A percentile compares a stretch with the other conserved stretches of the same genome.
Conservation (phyloP, 1,284 basidiomycete species). For the Sporisorium reilianum region DNA sequence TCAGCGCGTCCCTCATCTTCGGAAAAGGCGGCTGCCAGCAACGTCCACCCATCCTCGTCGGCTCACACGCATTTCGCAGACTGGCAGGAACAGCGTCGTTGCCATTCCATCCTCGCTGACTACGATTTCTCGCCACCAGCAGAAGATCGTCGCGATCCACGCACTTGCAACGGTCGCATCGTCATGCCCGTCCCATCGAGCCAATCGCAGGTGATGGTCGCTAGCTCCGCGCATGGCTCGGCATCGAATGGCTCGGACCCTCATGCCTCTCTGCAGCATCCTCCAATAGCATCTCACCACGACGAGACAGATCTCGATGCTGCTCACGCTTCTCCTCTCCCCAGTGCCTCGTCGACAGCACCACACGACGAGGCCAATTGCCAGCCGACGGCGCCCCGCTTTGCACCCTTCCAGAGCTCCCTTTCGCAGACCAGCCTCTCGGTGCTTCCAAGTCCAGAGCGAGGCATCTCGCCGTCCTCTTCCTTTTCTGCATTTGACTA, state of each 20-base stretch:
- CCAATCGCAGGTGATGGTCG: conserved; percentile 15
- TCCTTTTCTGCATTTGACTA: conserved; percentile 32
- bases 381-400: background rate
- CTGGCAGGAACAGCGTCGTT: conserved; percentile 45
- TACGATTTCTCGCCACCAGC: conserved; percentile 27
- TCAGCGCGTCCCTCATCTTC: conserved; percentile 4
- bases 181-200: conserved; percentile 30
- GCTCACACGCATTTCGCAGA: conserved; percentile 27
- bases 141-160: conserved; percentile 48
- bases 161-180: conserved; percentile 34
- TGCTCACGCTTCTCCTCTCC: background rate
- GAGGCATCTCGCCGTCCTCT: conserved; percentile 29
- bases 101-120: conserved; percentile 37
- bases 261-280: conserved; percentile 7
- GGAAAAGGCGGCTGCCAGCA: conserved; percentile 4
- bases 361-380: background rate
- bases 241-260: conserved; percentile 2
- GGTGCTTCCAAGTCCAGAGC: conserved; percentile 26
- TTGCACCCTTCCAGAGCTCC: conserved; percentile 18
- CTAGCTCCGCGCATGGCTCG: conserved; percentile 5
- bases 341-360: background rate
- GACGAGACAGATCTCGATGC: background rate
- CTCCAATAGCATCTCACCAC: conserved; percentile 14
- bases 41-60: conserved; percentile 7
- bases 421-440: conserved; percentile 25